Base-by-base conservation (phyloP, 2,329 filamentous ascomycete genomes). In the Verticillium alfalfae region DNA sequence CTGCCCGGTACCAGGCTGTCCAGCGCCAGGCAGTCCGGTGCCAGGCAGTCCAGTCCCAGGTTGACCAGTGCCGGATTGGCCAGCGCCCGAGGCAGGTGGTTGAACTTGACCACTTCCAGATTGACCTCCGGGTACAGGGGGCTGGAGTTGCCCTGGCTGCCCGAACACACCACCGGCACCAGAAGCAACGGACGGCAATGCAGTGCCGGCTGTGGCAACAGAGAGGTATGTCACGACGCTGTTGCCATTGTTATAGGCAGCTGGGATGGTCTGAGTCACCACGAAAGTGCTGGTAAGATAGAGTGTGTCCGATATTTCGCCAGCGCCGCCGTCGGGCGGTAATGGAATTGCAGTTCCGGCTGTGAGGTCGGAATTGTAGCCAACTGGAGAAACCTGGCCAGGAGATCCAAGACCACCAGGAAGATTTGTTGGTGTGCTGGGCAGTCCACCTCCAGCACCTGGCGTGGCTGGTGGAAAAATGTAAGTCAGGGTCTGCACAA, bases 201-300 rank as follows among this genome's bases (percentile, higher is more conserved):
- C 45, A 52, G 45, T 52, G n/a, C 45, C 45, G 22, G 10, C 45
- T 22, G 45, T 52, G 18, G 45, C 45, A 10, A 52, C 18, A 12
- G 45, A 22, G n/a, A 52, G 18, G 18, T 31, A 52, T n/a, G 45
- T 52, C 45, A 52, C 9, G 12, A 52, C 45, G 10, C 45, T 52
- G n/a, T 8, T 34, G 13, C 39, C 57, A 8, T 58, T 49, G 7
- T 49, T 49, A 18, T 60, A 60, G 34, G 12, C 58, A 39, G 37
- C 58, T 9, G 58, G 58, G n/a, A 38, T 45, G 13, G 58, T 60
- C 15, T 39, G 52, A 7, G 58, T 60, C 45, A 55, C 16, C 49
- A 49, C 26, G 18, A 31, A 37, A n/a, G 58, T 60, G 41, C 41
- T 38, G 58, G 58, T 60, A 9, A 60, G 52, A 15, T 55, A 57